phyloP scores from a whole-genome alignment of 768 basidiomycete species.

The Collybia nuda region DNA sequence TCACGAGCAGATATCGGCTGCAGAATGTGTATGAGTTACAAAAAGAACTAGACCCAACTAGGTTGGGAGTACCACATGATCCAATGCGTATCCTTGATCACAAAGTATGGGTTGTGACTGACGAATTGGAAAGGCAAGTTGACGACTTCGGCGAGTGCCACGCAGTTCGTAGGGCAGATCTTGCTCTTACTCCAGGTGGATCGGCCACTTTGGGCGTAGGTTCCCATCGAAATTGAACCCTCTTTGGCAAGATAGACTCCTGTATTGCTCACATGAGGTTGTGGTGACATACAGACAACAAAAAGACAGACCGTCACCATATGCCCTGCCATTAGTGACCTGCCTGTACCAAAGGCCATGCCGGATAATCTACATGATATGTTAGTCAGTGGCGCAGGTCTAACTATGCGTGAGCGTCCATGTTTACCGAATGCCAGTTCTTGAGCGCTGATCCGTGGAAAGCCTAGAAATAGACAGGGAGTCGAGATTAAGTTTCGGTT shows the following conservation, averaged over 20 bases:
- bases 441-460: slow-evolving; percentile 66
- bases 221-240: slow-evolving; percentile 42
- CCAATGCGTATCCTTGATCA: slow-evolving; percentile 66
- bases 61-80: slow-evolving; percentile 55
- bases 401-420: not conserved
- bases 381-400: not conserved
- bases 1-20: slow-evolving; percentile 66
- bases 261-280: slow-evolving; percentile 19
- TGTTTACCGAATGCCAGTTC: slow-evolving; percentile 68
- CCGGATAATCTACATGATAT: slow-evolving; percentile 54
- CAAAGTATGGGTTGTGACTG: slow-evolving; percentile 50
- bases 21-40: not conserved
- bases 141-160: slow-evolving; percentile 65
- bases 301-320: slow-evolving; percentile 51
- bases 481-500: not conserved
- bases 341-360: slow-evolving; percentile 68
- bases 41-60: not conserved
- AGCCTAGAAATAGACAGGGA: slow-evolving; percentile 37
- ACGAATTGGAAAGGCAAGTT: slow-evolving; percentile 59
- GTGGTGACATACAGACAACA: not conserved
- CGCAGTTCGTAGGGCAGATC: slow-evolving; percentile 44
- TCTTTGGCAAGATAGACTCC: slow-evolving; percentile 73
- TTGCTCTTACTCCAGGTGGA: slow-evolving; percentile 52
- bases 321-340: slow-evolving; percentile 57
- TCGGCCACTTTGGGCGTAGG: slow-evolving; percentile 35